Evolutionary conservation across 495 filamentous ascomycete genomes (phyloP).

Genomic region (Staphylotrichum tortipilum): DNA sequence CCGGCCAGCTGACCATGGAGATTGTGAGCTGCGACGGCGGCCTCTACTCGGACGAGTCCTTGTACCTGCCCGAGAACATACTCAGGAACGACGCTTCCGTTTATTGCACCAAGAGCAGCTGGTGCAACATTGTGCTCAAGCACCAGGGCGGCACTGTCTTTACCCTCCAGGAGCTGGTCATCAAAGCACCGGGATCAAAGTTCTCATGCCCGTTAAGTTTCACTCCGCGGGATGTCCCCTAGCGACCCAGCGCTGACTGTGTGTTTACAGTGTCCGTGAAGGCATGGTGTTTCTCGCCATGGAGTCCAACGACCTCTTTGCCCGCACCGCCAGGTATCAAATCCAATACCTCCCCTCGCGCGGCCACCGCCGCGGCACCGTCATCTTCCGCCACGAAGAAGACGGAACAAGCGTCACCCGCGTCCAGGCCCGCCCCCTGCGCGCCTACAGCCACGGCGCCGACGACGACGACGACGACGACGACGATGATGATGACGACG

Average conservation of each 20-base stretch:
- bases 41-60: constrained; percentile 51
- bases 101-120: constrained; percentile 77
- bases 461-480: constrained; percentile 33
- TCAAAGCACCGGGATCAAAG: constrained; percentile 72
- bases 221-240: no score
- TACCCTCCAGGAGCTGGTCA: constrained; percentile 70
- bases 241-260: no score
- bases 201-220: constrained; percentile 90
- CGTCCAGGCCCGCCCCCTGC: not conserved
- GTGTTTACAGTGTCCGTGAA: constrained; percentile 75
- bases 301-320: constrained; percentile 64
- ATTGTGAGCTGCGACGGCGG: constrained; percentile 86
- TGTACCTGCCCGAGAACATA: constrained; percentile 70
- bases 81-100: constrained; percentile 72
- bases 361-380: constrained; percentile 19
- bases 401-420: constrained; percentile 27
- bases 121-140: constrained; percentile 74
- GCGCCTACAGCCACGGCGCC: constrained; percentile 3
- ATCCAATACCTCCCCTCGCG: constrained; percentile 51
- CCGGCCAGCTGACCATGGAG: constrained; percentile 73
- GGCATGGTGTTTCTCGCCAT: constrained; percentile 91
- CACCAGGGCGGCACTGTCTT: constrained; percentile 75
- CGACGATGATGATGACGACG: constrained; percentile 42
- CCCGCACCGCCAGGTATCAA: constrained; percentile 65
- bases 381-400: constrained; percentile 38